Evolutionary conservation across 257 asterid genomes (phyloP).

Genomic region (Cynanchum wilfordii): DNA sequence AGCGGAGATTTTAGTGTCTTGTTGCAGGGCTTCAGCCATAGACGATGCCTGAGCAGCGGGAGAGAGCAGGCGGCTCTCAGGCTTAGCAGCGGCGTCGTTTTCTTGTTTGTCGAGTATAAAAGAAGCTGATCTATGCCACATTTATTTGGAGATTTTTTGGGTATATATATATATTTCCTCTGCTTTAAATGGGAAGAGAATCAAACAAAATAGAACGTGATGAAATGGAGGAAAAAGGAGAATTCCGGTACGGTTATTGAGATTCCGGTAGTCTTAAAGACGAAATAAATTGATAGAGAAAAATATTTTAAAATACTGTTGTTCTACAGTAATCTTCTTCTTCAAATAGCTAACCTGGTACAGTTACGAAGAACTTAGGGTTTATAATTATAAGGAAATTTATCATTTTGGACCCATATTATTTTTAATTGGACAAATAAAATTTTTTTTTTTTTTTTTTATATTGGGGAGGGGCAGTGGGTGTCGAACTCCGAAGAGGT

Average conservation of each 20-base stretch:
- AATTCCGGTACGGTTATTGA: not conserved
- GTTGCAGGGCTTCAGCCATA: constrained; percentile 43
- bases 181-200: not conserved
- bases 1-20: constrained; percentile 49
- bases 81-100: constrained; percentile 30
- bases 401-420: too few relatives aligned
- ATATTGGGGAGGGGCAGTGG: too few relatives aligned
- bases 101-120: constrained; percentile 37
- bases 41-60: constrained; percentile 25
- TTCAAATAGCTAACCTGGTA: not conserved
- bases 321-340: not conserved
- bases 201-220: not conserved
- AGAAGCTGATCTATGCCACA: constrained; percentile 53
- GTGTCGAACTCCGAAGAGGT: too few relatives aligned
- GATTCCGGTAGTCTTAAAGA: not conserved
- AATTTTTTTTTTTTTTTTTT: too few relatives aligned
- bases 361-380: not conserved
- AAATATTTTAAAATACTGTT: too few relatives aligned
- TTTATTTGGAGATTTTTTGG: constrained; percentile 1
- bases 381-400: too few relatives aligned
- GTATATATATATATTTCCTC: not conserved
- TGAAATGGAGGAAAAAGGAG: not conserved
- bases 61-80: constrained; percentile 34
- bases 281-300: too few relatives aligned
- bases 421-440: too few relatives aligned